phyloP scores from a whole-genome alignment of 1,284 basidiomycete species.

The Leccinum solheimii region DNA sequence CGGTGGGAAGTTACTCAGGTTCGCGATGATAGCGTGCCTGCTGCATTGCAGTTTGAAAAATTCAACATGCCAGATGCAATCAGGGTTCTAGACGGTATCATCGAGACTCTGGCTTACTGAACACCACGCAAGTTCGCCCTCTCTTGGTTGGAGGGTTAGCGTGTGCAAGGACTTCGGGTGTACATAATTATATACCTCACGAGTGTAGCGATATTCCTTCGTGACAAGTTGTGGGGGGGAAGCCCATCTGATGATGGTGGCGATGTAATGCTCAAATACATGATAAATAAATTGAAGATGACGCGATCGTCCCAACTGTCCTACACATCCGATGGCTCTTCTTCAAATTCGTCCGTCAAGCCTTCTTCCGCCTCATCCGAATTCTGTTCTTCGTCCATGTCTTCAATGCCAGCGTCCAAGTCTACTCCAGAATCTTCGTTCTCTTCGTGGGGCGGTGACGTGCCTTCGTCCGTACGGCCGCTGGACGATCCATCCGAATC shows the following conservation, averaged over 20 bases:
- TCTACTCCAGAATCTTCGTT: slow-evolving; percentile 59
- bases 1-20: slow-evolving; percentile 3
- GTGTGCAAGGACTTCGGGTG: not conserved
- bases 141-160: not conserved
- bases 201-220: not conserved
- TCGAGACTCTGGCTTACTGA: slow-evolving; percentile 81
- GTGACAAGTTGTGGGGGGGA: not conserved
- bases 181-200: slow-evolving; percentile 1
- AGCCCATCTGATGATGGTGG: not conserved
- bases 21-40: slow-evolving; percentile 61
- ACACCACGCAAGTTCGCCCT: not conserved
- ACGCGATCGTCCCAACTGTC: not conserved
- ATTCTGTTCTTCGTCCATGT: slow-evolving; percentile 59
- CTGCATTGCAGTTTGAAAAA: slow-evolving; percentile 83
- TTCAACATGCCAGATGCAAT: slow-evolving; percentile 88
- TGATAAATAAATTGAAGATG: slow-evolving; percentile 1
- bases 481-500: slow-evolving; percentile 39
- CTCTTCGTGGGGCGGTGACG: slow-evolving; percentile 51
- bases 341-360: slow-evolving; percentile 32
- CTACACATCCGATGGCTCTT: slow-evolving; percentile 30
- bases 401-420: slow-evolving; percentile 71
- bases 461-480: slow-evolving; percentile 41
- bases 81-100: slow-evolving; percentile 78
- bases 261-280: not conserved
- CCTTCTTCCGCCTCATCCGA: slow-evolving; percentile 32